These are phyloP conservation scores for barley (Hordeum vulgare) DNA, from an alignment of 176 grass and related monocot species.

Conservation along the genomic window DNA sequence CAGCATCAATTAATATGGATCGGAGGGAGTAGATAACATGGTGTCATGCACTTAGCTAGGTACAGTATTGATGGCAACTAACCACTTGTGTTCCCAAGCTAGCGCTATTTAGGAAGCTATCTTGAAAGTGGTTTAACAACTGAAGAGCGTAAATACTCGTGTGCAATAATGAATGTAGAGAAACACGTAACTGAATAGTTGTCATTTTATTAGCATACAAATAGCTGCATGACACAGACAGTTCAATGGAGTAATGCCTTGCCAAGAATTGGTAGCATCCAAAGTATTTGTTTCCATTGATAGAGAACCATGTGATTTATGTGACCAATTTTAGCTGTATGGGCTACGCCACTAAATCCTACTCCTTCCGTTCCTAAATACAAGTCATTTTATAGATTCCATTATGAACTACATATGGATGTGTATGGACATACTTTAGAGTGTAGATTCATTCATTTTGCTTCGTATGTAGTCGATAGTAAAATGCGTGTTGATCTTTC, in stretches of 20 bases:
- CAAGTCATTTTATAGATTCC: too few relatives aligned
- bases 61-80: not conserved
- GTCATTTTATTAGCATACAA: not conserved
- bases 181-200: not conserved
- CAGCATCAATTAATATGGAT: too few relatives aligned
- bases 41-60: not conserved
- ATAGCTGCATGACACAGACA: not conserved
- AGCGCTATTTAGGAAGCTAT: not conserved
- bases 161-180: not conserved
- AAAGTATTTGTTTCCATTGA: not conserved
- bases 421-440: too few relatives aligned
- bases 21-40: not conserved
- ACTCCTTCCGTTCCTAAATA: too few relatives aligned
- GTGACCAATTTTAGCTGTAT: not conserved
- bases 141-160: not conserved
- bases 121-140: not conserved
- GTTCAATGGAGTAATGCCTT: not conserved
- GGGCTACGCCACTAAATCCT: not conserved
- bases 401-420: too few relatives aligned
- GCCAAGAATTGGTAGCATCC: not conserved
- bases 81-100: not conserved
- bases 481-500: not conserved
- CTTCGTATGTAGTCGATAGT: too few relatives aligned
- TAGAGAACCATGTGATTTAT: conserved; percentile 1
- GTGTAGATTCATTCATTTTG: too few relatives aligned